Percentiles rank a stretch among this genome's conserved stretches.
These are phyloP conservation scores for Fusarium concolor DNA, from an alignment of 2,329 filamentous ascomycete species.

Conservation along the genomic window DNA sequence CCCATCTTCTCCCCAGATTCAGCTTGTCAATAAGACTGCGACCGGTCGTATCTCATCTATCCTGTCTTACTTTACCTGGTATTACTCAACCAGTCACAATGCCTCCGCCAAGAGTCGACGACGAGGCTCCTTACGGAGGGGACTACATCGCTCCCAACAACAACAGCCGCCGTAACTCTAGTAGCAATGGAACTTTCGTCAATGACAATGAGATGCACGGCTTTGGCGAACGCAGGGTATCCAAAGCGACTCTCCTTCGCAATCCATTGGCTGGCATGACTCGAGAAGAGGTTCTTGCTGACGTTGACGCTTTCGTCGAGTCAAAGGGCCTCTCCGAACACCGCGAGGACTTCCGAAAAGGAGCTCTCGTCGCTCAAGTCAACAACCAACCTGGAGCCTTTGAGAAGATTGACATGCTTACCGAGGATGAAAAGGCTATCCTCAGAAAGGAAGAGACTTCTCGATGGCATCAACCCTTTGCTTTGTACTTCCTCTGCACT, in stretches of 20 bases:
- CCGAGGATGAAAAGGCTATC: slow-evolving; percentile 46
- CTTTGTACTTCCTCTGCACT: slow-evolving; percentile 52
- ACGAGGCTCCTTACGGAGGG: slow-evolving; percentile 38
- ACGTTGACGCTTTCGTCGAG: slow-evolving; percentile 54
- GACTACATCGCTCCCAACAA: slow-evolving; percentile 3
- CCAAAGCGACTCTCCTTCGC: slow-evolving; percentile 45
- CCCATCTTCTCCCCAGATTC: slow-evolving; percentile 22
- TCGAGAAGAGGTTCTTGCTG: slow-evolving; percentile 47
- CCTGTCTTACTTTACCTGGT: neutral
- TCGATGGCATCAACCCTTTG: slow-evolving; percentile 50
- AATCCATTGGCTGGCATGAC: slow-evolving; percentile 50
- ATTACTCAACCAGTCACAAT: slow-evolving; percentile 24
- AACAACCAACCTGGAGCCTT: slow-evolving; percentile 51
- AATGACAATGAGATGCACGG: slow-evolving; percentile 28
- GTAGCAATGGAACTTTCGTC: slow-evolving; percentile 36
- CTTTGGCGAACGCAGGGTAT: slow-evolving; percentile 17
- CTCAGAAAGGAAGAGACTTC: slow-evolving; percentile 47
- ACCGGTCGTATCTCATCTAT: neutral
- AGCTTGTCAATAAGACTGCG: neutral
- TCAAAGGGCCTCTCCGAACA: slow-evolving; percentile 50
- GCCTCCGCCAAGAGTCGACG: slow-evolving; percentile 42
- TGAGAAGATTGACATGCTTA: slow-evolving; percentile 45
- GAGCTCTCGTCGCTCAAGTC: slow-evolving; percentile 63
- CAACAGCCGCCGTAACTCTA: slow-evolving; percentile 27
- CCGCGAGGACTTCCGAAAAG: slow-evolving; percentile 61